These are phyloP conservation scores for Lolium rigidum DNA, from an alignment of 176 grass and related monocot genomes.

Conservation along the genomic window DNA sequence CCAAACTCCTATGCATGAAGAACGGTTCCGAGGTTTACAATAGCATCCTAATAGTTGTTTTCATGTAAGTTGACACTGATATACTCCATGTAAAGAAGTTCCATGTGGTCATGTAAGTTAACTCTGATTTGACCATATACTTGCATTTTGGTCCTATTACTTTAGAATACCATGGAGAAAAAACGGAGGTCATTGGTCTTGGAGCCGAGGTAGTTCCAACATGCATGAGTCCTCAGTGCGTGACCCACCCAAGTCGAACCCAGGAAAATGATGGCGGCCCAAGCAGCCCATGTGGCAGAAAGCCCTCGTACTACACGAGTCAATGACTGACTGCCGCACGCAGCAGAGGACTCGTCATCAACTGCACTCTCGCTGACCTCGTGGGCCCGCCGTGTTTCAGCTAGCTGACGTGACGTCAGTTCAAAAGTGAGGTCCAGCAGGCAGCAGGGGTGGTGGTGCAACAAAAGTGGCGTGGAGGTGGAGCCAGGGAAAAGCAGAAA, in stretches of 20 bases:
- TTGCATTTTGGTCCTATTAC: too few species aligned
- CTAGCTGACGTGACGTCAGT: constrained; percentile 40
- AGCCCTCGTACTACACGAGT: not conserved
- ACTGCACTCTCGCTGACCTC: not conserved
- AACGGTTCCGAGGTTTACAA: too few species aligned
- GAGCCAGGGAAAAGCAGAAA: constrained; percentile 29
- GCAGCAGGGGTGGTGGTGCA: too few species aligned
- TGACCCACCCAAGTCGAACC: not conserved
- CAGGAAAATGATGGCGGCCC: not conserved
- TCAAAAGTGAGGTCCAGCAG: constrained; percentile 24
- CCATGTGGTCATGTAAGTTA: too few species aligned
- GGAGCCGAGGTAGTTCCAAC: too few species aligned
- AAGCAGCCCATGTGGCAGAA: not conserved
- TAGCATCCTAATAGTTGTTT: too few species aligned
- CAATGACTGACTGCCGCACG: not conserved
- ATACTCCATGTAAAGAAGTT: too few species aligned
- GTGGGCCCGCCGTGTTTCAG: not conserved
- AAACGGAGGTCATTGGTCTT: not conserved
- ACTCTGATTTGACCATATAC: too few species aligned
- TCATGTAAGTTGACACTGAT: too few species aligned
- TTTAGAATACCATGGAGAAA: too few species aligned
- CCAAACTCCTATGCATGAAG: too few species aligned
- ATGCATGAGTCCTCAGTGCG: not conserved
- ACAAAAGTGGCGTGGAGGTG: not conserved
- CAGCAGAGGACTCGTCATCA: constrained; percentile 3